These are phyloP conservation scores for Cladophialophora chaetospira DNA, from an alignment of 2,329 filamentous ascomycete genomes.

Conservation along the genomic window DNA sequence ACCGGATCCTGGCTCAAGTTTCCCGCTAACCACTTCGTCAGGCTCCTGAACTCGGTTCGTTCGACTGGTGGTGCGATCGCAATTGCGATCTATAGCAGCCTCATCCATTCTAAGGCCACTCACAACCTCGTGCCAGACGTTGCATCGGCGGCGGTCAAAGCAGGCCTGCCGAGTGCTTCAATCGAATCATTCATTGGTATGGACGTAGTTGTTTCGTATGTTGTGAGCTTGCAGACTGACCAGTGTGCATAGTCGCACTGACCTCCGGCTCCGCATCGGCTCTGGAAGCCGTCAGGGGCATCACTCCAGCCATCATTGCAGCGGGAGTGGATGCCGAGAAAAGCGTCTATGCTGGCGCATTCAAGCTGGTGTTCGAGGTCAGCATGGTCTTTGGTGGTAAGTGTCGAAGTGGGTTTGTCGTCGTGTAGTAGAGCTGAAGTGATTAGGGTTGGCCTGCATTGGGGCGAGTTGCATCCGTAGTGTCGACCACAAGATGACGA, in stretches of 20 bases:
- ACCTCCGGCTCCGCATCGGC: not conserved
- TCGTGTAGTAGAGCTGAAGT: not conserved
- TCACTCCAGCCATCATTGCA: conserved; percentile 5
- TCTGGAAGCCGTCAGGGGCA: not conserved
- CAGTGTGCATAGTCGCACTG: not conserved
- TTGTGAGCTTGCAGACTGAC: not conserved
- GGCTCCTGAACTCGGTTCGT: not conserved
- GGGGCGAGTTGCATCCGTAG: not conserved
- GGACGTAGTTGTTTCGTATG: not conserved
- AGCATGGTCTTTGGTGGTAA: not conserved
- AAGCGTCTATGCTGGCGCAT: conserved; percentile 8
- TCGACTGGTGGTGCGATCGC: conserved; percentile 4
- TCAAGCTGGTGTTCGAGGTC: conserved; percentile 6
- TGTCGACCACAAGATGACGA: conserved; percentile 2
- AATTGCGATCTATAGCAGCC: not conserved
- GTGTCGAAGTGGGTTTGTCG: not conserved
- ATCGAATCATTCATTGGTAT: conserved; percentile 9
- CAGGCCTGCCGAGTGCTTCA: conserved; percentile 2
- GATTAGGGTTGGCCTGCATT: not conserved
- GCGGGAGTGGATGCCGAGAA: not conserved
- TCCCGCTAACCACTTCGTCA: not conserved
- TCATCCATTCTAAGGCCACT: not conserved
- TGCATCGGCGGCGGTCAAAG: conserved; percentile 1
- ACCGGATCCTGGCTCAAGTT: not conserved
- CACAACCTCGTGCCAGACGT: not conserved